A percentile compares a stretch with the other conserved stretches of the same genome.
Conservation (phyloP, 352 stramenopile genomes). For the Globisporangium camurandrum region DNA sequence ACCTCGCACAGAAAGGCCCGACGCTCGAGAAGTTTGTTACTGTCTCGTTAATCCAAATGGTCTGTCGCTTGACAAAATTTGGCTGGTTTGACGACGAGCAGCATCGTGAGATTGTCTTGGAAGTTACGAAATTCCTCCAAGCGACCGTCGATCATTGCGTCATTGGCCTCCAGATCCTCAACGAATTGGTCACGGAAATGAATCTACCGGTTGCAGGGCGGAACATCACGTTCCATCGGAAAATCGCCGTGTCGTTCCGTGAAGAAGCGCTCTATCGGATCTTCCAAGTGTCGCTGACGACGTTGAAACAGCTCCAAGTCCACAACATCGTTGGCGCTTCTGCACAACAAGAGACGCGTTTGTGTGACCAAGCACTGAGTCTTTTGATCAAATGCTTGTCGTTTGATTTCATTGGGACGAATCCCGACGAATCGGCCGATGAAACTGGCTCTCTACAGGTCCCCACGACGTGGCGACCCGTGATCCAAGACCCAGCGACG, state of each 20-base stretch:
- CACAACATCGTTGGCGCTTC: conserved; percentile 79
- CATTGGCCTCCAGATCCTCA: conserved; percentile 97
- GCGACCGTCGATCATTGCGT: conserved; percentile 97
- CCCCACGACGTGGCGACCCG: conserved; percentile 91
- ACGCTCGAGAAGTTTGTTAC: conserved; percentile 94
- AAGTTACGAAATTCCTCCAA: conserved; percentile 97
- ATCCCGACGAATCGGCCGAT: conserved; percentile 96
- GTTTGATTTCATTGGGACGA: conserved; percentile 99
- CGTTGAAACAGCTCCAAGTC: conserved; percentile 92
- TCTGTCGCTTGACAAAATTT: conserved; percentile 97
- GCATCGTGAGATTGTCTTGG: conserved; percentile 93
- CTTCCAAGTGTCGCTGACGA: conserved; percentile 96
- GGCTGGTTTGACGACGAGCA: conserved; percentile 99
- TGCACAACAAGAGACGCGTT: conserved; percentile 84
- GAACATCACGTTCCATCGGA: conserved; percentile 96
- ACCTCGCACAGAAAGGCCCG: conserved; percentile 94
- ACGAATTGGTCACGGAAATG: conserved; percentile 97
- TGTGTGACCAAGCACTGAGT: conserved; percentile 90
- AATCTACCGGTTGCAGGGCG: conserved; percentile 92
- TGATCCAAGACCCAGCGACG: conserved; percentile 93
- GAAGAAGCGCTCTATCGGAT: conserved; percentile 94
- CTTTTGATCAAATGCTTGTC: conserved; percentile 94
- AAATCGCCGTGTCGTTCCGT: conserved; percentile 96
- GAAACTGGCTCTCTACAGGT: conserved; percentile 97
- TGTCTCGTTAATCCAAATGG: conserved; percentile 94